phyloP scores from a whole-genome alignment of 1,139 yeast genomes.

The Candida sojae region DNA sequence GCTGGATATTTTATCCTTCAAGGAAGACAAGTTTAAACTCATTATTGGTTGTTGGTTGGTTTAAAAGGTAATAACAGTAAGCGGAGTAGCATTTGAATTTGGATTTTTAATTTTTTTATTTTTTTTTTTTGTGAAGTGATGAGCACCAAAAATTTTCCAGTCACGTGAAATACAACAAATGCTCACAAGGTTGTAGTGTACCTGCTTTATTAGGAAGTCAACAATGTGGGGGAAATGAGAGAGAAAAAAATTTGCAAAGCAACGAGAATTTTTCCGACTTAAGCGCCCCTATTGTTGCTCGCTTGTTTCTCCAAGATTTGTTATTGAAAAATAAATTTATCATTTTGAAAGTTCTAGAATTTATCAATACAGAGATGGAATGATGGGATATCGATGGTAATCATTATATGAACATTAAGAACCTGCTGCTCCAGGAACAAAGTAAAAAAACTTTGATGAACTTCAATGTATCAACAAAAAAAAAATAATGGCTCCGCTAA shows the following conservation, averaged over 20 bases:
- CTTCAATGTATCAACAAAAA: no score
- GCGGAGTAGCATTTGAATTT: neutral
- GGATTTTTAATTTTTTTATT: conserved; percentile 1
- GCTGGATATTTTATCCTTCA: conserved; percentile 58
- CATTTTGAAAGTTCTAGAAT: no score
- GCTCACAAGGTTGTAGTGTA: neutral
- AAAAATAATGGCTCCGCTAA: neutral
- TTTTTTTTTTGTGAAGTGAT: neutral
- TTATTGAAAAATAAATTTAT: no score
- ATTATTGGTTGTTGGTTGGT: neutral
- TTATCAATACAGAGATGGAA: no score
- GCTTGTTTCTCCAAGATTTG: neutral
- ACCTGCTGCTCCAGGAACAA: no score
- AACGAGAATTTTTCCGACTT: neutral
- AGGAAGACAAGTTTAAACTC: conserved; percentile 48
- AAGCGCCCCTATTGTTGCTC: neutral
- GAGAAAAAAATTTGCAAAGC: neutral
- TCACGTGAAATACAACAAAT: neutral
- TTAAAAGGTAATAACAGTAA: neutral
- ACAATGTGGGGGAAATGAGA: neutral
- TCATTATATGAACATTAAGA: no score
- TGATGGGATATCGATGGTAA: no score
- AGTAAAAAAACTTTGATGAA: no score
- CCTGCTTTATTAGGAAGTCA: conserved; percentile 1
- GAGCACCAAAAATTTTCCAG: conserved; percentile 1